Conservation (phyloP, 2,329 filamentous ascomycete genomes). For the Clarireedia hainanense region DNA sequence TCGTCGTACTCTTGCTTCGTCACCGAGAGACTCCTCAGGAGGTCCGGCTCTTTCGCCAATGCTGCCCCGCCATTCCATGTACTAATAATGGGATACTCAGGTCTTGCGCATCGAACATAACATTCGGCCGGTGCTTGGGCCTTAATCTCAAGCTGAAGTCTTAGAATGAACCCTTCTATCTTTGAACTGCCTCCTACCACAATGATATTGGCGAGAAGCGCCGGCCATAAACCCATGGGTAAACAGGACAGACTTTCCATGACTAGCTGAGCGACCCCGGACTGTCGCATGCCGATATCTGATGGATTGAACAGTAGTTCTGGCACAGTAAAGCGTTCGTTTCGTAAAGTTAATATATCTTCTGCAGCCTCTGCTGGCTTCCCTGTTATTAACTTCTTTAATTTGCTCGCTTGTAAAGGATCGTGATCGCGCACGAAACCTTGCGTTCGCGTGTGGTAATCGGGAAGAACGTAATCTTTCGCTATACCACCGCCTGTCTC, state of each 20-base stretch:
- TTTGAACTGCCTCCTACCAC: constrained; percentile 81
- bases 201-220: constrained; percentile 76
- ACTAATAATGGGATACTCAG: constrained; percentile 66
- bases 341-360: constrained; percentile 78
- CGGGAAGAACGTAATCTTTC: constrained; percentile 86
- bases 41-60: constrained; percentile 60
- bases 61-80: constrained; percentile 82
- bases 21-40: constrained; percentile 60
- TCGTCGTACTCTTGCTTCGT: constrained; percentile 89
- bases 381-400: constrained; percentile 35
- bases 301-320: constrained; percentile 82
- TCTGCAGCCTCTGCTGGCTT: constrained; percentile 48
- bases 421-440: constrained; percentile 76
- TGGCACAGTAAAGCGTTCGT: constrained; percentile 85
- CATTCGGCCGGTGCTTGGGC: constrained; percentile 69
- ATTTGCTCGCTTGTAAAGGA: constrained; percentile 48
- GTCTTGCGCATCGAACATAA: constrained; percentile 62
- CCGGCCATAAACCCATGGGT: constrained; percentile 77
- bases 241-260: constrained; percentile 68
- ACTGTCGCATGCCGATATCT: constrained; percentile 78
- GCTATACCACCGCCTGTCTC: constrained; percentile 51
- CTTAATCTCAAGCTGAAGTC: constrained; percentile 68
- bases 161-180: constrained; percentile 72
- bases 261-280: constrained; percentile 75
- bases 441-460: constrained; percentile 53